phyloP scores from a whole-genome alignment of 2,329 filamentous ascomycete species.

The Neospermospora avenae region DNA sequence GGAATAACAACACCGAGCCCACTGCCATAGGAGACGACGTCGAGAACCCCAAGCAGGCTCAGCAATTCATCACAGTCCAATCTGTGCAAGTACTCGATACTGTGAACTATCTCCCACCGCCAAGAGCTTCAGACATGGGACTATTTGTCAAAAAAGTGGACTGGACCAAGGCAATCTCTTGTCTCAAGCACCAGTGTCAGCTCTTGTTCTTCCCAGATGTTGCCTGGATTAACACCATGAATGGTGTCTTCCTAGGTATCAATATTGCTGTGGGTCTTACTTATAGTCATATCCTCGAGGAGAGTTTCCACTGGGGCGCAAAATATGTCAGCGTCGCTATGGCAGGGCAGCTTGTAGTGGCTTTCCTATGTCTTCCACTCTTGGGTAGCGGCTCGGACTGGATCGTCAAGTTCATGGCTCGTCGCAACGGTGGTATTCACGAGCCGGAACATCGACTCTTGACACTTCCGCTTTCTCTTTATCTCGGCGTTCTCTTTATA shows the following conservation, averaged over 20 bases:
- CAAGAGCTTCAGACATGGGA: neutral
- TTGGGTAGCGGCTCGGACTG: conserved; percentile 35
- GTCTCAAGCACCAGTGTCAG: conserved; percentile 32
- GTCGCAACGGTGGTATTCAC: conserved; percentile 38
- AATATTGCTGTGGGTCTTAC: conserved; percentile 44
- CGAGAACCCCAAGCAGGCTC: neutral
- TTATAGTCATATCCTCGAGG: conserved; percentile 36
- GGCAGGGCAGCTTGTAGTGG: conserved; percentile 25
- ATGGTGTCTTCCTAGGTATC: conserved; percentile 40
- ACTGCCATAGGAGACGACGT: neutral
- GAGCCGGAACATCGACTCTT: conserved; percentile 31
- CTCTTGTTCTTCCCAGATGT: conserved; percentile 41
- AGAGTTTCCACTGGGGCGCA: conserved; percentile 34
- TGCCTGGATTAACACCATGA: conserved; percentile 41
- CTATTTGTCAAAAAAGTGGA: neutral
- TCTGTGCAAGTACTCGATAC: neutral
- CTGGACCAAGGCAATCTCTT: conserved; percentile 4
- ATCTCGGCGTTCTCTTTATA: conserved; percentile 34
- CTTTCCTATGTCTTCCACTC: conserved; percentile 20
- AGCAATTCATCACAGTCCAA: neutral
- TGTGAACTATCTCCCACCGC: neutral
- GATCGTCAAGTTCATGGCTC: conserved; percentile 35
- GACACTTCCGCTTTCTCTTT: conserved; percentile 34
- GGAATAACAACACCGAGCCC: neutral
- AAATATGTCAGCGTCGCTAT: conserved; percentile 29